Base-by-base conservation (phyloP, 2,329 filamentous ascomycete genomes). In the Penicillium sp. region DNA sequence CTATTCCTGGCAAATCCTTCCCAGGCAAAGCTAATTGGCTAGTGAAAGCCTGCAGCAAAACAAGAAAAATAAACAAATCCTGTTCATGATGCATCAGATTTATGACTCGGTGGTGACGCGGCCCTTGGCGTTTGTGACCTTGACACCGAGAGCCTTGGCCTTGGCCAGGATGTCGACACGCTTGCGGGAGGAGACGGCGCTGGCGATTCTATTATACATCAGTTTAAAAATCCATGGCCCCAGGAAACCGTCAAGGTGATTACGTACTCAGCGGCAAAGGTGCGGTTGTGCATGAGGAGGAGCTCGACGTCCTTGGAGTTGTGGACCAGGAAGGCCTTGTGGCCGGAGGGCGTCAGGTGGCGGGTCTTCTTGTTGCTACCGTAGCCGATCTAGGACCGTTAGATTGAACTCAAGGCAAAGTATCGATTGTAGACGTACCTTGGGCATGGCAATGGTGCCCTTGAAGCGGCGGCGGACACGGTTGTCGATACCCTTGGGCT, bases 401-500 rank as follows among this genome's bases (percentile, higher is more conserved):
- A 61, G 57, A 49, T 51, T 33, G 38, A 50, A 30, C 35, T 28
- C 49, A 20, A n/a, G n/a, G n/a, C n/a, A n/a, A n/a, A n/a, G n/a
- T n/a, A n/a, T n/a, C n/a, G n/a, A n/a, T n/a, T n/a, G n/a, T n/a
- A 14, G 52, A 86, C 90, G 77, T 92, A 97, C 93, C 84, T 91
- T 96, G 81, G 94, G 94, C 93, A 99, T 97, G 74, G 87, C 86
- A 80, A 89, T 88, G 82, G 90, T 90, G 75, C 94, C 91, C 82
- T 90, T 91, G 86, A 99, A 99, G 69, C 94, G 90, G 85, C 94
- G 87, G 78, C 94, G 90, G 77, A 99, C 93, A 74, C 90, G 84
- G 84, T 92, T 96, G 83, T 99, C 94, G 81, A 99, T 99, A 91
- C 94, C 94, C 90, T 99, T 99, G 70, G 94, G 94, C 86, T 97